A percentile compares a stretch with the other conserved stretches of the same genome.
These are phyloP conservation scores for Xylaria digitata DNA, from an alignment of 2,329 filamentous ascomycete genomes.

Conservation along the genomic window DNA sequence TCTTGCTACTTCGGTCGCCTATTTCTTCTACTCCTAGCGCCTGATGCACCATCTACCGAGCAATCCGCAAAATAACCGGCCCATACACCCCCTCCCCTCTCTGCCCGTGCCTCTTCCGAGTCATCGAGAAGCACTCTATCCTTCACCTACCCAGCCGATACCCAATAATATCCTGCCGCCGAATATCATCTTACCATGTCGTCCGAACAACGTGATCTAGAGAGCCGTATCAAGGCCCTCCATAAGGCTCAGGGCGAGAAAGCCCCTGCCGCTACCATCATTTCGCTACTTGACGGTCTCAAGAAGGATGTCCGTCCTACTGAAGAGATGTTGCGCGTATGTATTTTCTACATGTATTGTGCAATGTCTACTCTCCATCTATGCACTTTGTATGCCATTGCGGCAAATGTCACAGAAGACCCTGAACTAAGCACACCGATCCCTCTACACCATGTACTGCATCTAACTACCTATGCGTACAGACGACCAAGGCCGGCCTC, in stretches of 20 bases:
- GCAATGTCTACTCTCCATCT: neutral
- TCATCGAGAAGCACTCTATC: neutral
- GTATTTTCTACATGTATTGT: constrained; percentile 22
- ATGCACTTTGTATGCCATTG: neutral
- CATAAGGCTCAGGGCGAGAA: constrained; percentile 81
- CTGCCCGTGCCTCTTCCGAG: neutral
- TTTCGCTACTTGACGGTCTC: constrained; percentile 80
- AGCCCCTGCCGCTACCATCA: constrained; percentile 77
- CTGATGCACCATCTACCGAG: neutral
- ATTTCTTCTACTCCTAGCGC: neutral
- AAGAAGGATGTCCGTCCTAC: constrained; percentile 84
- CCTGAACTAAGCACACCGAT: neutral
- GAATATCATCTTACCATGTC: constrained; percentile 57
- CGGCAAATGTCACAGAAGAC: neutral
- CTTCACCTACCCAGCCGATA: neutral
- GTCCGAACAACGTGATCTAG: constrained; percentile 81
- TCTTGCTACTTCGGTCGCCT: neutral
- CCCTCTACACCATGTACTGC: neutral
- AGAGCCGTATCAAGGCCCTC: constrained; percentile 80
- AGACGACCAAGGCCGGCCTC: constrained; percentile 90
- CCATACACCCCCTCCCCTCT: neutral
- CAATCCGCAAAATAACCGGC: neutral
- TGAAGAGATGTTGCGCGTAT: constrained; percentile 77
- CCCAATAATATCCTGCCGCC: neutral
- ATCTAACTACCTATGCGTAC: constrained; percentile 28